Evolutionary conservation across 306 rosid species (phyloP).

Genomic region (Trichosanthes cucumerina): DNA sequence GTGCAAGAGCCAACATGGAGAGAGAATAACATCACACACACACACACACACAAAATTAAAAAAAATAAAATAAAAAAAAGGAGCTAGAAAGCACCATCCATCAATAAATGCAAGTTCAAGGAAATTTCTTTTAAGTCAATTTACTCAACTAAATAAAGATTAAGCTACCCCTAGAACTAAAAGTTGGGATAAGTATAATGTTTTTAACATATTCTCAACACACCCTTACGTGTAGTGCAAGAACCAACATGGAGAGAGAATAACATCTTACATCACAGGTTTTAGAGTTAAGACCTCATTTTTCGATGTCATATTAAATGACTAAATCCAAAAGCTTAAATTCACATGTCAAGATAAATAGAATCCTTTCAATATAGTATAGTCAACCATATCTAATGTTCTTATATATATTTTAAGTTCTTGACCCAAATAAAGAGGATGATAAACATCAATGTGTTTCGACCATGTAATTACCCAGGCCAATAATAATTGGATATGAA

Average conservation of each 20-base stretch:
- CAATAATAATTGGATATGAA: neutral
- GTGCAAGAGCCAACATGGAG: too few species aligned
- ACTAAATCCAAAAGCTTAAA: neutral
- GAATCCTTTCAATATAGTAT: too few species aligned
- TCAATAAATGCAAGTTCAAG: neutral
- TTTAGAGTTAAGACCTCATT: neutral
- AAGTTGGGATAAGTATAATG: neutral
- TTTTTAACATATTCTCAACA: neutral
- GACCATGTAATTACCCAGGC: neutral
- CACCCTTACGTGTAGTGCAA: neutral
- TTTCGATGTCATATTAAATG: neutral
- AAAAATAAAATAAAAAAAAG: too few species aligned
- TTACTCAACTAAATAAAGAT: neutral
- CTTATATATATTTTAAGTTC: neutral
- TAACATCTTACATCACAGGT: neutral
- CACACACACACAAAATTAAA: too few species aligned
- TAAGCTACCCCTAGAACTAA: neutral
- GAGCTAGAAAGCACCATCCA: neutral
- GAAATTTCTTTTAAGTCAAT: too few species aligned
- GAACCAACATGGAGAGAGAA: neutral
- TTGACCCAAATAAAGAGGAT: neutral
- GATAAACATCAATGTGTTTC: neutral
- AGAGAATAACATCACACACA: too few species aligned
- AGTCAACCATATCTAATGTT: neutral
- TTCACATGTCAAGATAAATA: neutral